Evolutionary conservation across 495 filamentous ascomycete species (phyloP).

Genomic region (Parachaetomium inaequale): DNA sequence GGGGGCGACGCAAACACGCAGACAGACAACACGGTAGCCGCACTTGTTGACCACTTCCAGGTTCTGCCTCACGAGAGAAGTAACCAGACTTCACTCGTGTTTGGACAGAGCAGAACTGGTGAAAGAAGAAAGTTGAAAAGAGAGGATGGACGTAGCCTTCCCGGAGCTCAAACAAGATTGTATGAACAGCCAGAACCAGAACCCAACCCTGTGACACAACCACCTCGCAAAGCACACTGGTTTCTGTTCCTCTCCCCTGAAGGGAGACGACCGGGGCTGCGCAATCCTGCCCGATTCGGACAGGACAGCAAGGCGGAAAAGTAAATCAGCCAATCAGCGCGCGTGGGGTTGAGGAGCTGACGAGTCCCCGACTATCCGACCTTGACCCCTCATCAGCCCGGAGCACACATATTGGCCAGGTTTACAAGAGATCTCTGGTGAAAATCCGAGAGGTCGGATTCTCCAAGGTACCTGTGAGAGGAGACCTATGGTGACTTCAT

Average conservation of each 20-base stretch:
- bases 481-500: too few species aligned
- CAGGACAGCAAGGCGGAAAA: neutral
- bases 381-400: too few species aligned
- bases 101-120: neutral
- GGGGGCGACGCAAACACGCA: neutral
- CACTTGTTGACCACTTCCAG: neutral
- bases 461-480: too few species aligned
- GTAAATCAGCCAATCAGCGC: neutral
- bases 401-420: too few species aligned
- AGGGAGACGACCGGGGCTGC: too few species aligned
- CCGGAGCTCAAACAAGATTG: neutral
- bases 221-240: neutral
- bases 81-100: neutral
- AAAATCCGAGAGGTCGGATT: too few species aligned
- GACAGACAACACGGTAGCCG: neutral
- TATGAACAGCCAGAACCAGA: too few species aligned
- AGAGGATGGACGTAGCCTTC: too few species aligned
- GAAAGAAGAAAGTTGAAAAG: neutral
- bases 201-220: too few species aligned
- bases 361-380: neutral
- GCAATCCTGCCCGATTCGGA: constrained; percentile 4
- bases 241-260: too few species aligned
- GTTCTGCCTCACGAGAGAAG: neutral
- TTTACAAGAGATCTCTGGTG: too few species aligned
- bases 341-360: neutral